Base-by-base conservation (phyloP, 2,329 filamentous ascomycete species). In the Ilyonectria sp. region DNA sequence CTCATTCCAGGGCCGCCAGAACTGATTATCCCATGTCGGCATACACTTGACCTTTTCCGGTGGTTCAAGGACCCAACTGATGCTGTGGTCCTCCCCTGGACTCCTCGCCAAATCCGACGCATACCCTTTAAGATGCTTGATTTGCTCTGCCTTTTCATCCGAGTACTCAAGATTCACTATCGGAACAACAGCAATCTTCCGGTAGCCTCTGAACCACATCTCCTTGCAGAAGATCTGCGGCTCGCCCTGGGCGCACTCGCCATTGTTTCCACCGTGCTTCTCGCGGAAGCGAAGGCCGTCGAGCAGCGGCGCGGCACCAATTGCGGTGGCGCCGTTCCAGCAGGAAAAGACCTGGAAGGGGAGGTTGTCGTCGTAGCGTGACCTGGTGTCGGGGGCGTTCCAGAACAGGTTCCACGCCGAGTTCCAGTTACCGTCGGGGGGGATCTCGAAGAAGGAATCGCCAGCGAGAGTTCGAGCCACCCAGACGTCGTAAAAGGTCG, bases 301-400 rank as follows among this genome's bases (percentile, higher is more conserved):
- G 0, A 79, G 77, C 4, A 88, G 64, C 9, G 90, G 74, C 0
- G 87, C 86, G 46, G 86, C 87, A 0, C 78, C 79, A 58, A 90
- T 84, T 0, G 82, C 83, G 0, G 82, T 81, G 0, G 84, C 86
- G 2, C 89, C 89, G 65, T 90, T 90, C 88, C 89, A 90, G 75
- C 89, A 91, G 1, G 87, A 76, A 65, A 88, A 90, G 0, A 90
- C 88, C 74, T 90, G 89, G 66, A 90, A 86, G 1, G 89, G 87
- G n/a, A 78, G 76, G 26, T 79, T 75, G 0, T 67, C 67, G 0
- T 68, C 52, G 60, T 82, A 83, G 3, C 82, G 77, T 2, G 65
- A 52, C 8, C 71, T 77, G 2, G 83, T 76, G 0, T 73, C 75
- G 0, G 76, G 73, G 31, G 87, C 81, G 70, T 86, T 86, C 82